Base-by-base conservation (phyloP, 805 yeast species). In the Lipomyces anomalus region DNA sequence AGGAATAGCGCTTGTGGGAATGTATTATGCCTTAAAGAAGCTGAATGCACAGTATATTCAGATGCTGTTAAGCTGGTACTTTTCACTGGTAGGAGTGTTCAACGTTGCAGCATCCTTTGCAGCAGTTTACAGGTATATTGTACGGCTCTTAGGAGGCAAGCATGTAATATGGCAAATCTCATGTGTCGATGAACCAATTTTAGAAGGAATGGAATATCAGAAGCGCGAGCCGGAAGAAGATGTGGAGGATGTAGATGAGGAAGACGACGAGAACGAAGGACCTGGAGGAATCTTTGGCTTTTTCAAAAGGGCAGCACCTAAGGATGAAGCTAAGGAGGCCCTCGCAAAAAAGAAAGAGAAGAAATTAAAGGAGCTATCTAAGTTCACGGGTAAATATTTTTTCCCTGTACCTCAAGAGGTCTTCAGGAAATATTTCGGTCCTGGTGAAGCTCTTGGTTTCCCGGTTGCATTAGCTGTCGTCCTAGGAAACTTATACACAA, bases 231-330 rank as follows among this genome's bases (percentile, higher is more conserved):
- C 22, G 6, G 38, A 22, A 5, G 35, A 22, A 20, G 56, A 69
- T 46, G 68, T 63, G 23, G 73, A 72, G 32, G 82, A 82, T 64
- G 84, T 84, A 63, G 90, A 92, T 51, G 84, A 42, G 66, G 29
- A 66, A 62, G 52, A 60, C 64, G 50, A 34, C 30, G n/a, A n/a
- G n/a, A n/a, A n/a, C n/a, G n/a, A n/a, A n/a, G n/a, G n/a, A n/a
- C n/a, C n/a, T n/a, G n/a, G n/a, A n/a, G n/a, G n/a, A n/a, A n/a
- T n/a, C n/a, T n/a, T n/a, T n/a, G n/a, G n/a, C n/a, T n/a, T n/a
- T n/a, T n/a, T n/a, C n/a, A 40, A 45, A 7, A 48, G 42, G 9
- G 47, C 46, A 6, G 46, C 42, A 17, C 41, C 38, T 17, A 35
- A 40, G 20, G 38, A 41, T 18, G 51, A 38, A 13, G 21, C 44